These are phyloP conservation scores for Alternaria solani DNA, from an alignment of 2,329 filamentous ascomycete species.

Conservation along the genomic window DNA sequence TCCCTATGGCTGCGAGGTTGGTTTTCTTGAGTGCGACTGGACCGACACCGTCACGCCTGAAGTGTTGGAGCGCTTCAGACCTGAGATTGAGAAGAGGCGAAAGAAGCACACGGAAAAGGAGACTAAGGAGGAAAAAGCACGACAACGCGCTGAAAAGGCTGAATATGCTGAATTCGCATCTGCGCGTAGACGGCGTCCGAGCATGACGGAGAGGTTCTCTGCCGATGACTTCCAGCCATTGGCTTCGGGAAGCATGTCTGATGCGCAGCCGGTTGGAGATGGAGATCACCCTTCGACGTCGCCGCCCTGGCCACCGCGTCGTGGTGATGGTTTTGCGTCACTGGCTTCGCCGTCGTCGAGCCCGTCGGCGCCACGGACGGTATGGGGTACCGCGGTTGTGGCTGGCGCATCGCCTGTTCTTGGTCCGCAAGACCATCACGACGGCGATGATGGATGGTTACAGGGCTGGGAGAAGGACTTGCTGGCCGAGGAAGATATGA, in stretches of 20 bases:
- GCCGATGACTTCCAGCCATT: constrained; percentile 57
- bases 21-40: constrained; percentile 94
- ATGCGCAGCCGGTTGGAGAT: constrained; percentile 36
- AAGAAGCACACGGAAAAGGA: constrained; percentile 85
- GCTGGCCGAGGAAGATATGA: constrained; percentile 64
- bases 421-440: constrained; percentile 50
- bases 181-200: constrained; percentile 67
- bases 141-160: constrained; percentile 79
- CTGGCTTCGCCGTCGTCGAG: constrained; percentile 83
- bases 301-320: constrained; percentile 62
- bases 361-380: constrained; percentile 77
- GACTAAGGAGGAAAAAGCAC: constrained; percentile 83
- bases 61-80: constrained; percentile 76
- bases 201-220: constrained; percentile 62
- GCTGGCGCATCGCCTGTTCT: constrained; percentile 65
- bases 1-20: constrained; percentile 89
- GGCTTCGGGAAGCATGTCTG: constrained; percentile 36
- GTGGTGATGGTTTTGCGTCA: constrained; percentile 66
- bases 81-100: constrained; percentile 77
- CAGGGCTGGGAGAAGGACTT: constrained; percentile 83
- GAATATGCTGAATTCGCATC: constrained; percentile 76
- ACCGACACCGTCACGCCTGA: constrained; percentile 82
- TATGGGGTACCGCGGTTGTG: constrained; percentile 88
- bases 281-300: constrained; percentile 51
- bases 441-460: constrained; percentile 81